Conservation (phyloP, 2,329 filamentous ascomycete genomes). For the Trichoderma breve region DNA sequence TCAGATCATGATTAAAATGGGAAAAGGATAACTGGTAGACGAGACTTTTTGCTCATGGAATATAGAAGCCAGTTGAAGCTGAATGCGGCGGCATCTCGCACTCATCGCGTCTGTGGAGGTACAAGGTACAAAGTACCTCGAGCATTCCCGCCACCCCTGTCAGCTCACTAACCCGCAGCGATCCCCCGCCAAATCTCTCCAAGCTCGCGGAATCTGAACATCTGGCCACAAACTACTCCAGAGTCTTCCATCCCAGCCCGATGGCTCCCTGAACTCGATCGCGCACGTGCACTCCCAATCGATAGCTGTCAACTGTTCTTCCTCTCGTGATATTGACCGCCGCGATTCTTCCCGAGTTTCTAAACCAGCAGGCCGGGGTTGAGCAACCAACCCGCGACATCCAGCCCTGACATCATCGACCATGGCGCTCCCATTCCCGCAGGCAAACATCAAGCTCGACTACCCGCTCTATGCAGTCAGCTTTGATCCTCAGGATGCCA, state of each 20-base stretch:
- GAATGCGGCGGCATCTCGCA: neutral
- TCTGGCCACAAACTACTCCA: conserved; percentile 11
- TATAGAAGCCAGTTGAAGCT: neutral
- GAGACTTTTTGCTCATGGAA: neutral
- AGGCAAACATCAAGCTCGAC: conserved; percentile 64
- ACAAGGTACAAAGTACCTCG: neutral
- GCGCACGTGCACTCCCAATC: neutral
- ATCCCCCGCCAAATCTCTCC: conserved; percentile 13
- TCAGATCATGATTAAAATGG: too few species aligned
- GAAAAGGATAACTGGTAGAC: too few species aligned
- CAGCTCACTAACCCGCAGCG: neutral
- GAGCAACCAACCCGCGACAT: neutral
- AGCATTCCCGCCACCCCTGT: neutral
- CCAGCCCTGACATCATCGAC: conserved; percentile 14
- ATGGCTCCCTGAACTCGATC: conserved; percentile 6
- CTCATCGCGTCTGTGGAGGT: neutral
- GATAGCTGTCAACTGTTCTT: neutral
- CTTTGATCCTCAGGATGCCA: conserved; percentile 78
- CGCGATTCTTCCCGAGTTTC: neutral
- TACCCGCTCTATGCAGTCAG: conserved; percentile 87
- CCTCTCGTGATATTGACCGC: neutral
- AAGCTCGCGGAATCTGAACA: conserved; percentile 9
- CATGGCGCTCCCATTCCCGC: conserved; percentile 44
- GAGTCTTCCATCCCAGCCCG: neutral
- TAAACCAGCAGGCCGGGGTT: neutral